Evolutionary conservation across 345 rosid species (phyloP).

Genomic region (Arabidopsis suecica): DNA sequence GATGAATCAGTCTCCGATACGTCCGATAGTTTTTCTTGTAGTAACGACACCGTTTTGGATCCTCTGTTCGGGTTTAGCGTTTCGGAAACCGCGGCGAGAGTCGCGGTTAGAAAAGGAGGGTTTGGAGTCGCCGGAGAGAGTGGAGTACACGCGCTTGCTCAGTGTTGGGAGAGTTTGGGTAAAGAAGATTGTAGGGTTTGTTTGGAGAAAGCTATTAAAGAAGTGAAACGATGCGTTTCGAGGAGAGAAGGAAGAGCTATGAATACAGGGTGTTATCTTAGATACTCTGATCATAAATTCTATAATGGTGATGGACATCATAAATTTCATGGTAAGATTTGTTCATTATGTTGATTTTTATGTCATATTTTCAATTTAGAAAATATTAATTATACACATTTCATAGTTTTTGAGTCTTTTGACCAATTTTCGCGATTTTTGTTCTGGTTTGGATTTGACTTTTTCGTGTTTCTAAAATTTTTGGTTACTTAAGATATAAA

Average conservation of each 20-base stretch:
- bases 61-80: conserved; percentile 13
- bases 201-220: conserved; percentile 43
- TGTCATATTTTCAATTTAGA: background rate
- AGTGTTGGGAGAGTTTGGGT: conserved; percentile 55
- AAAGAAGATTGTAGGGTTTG: conserved; percentile 44
- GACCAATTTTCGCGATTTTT: too few relatives aligned
- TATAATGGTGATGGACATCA: conserved; percentile 32
- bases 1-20: conserved; percentile 38
- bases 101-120: conserved; percentile 33
- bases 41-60: conserved; percentile 39
- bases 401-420: too few relatives aligned
- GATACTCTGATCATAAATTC: conserved; percentile 49
- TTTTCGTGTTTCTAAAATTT: too few relatives aligned
- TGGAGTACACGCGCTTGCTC: conserved; percentile 51
- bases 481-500: too few relatives aligned
- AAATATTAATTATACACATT: too few relatives aligned
- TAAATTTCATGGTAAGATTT: conserved; percentile 12
- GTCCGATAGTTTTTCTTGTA: conserved; percentile 26
- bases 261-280: conserved; percentile 55
- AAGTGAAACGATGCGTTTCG: conserved; percentile 52
- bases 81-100: conserved; percentile 24
- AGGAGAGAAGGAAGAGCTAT: conserved; percentile 51
- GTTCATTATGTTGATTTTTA: background rate
- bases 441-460: too few relatives aligned
- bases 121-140: conserved; percentile 40